Evolutionary conservation across 164 flowering plant species (phyloP), one percentile per base, ranked within the genome.

Genomic region (Stephania yunnanensis): DNA sequence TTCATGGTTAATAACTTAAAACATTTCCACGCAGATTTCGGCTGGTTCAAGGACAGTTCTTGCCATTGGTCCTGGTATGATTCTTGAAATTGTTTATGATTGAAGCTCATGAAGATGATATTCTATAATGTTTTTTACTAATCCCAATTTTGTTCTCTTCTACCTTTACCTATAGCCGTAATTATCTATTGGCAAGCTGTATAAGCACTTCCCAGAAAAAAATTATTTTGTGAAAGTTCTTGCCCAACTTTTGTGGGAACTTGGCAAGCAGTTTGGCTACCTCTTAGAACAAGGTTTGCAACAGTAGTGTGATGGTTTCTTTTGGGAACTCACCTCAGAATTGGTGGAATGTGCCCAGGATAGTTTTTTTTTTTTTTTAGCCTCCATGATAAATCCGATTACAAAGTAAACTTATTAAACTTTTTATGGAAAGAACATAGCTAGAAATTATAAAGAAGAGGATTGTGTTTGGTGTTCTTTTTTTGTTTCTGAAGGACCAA

Each of bases 1-100:
- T 58, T 58, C 3, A 58, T 17, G 65, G 22, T 58, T 58, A 1
- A 58, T 58, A 20, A 13, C 0, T 58, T n/a, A 58, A 6, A 58
- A 58, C n/a, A 20, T 58, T 58, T 58, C 65, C 22, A 19, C 7
- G 3, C 86, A 92, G 98, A 91, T 94, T 78, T 70, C 81, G 73
- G 85, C 94, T 75, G 99, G 97, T 10, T 92, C 99, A 67, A 91
- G 79, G 85, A 95, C 99, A 19, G 97, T 93, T 77, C 92, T 93
- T 79, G 97, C 94, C n/a, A 73, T 95, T 80, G 97, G 97, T 75
- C 99, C 99, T 76, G 97, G 97, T 95, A 86, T 68, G 83, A 65
- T 81, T 53, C 36, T 73, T 19, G n/a, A 19, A 19, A 58, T 58
- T 58, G 65, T 58, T 58, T 58, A 58, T 36, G 7, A 17, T 58